Conservation (phyloP, 805 yeast species). For the Cyberlindnera veronae region DNA sequence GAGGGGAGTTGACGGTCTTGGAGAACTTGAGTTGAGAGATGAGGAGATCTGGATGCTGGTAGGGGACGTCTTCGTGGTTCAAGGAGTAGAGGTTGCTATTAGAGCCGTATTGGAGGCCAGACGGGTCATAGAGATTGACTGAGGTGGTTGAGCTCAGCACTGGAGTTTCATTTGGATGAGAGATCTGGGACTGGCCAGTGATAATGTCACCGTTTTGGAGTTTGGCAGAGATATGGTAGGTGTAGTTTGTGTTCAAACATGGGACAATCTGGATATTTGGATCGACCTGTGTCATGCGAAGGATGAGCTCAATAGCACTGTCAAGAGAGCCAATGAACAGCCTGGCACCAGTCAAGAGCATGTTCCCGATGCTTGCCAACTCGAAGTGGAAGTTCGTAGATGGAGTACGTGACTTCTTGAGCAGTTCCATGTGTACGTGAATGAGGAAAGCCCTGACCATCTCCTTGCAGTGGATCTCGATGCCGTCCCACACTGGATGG, state of each 20-base stretch:
- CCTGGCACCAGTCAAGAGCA: constrained; percentile 78
- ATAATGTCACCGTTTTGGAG: constrained; percentile 67
- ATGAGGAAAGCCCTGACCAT: constrained; percentile 73
- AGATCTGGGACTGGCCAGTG: constrained; percentile 90
- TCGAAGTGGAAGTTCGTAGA: constrained; percentile 65
- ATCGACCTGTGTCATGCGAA: constrained; percentile 61
- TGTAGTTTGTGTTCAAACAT: constrained; percentile 78
- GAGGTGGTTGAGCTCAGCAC: constrained; percentile 17
- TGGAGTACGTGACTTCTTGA: constrained; percentile 58
- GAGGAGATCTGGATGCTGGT: constrained; percentile 74
- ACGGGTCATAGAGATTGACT: constrained; percentile 15
- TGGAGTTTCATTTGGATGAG: constrained; percentile 61
- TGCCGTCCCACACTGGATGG: constrained; percentile 61
- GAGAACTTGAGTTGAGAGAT: constrained; percentile 72
- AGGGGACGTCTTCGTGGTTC: constrained; percentile 53
- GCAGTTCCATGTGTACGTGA: constrained; percentile 72
- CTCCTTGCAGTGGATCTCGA: constrained; percentile 59
- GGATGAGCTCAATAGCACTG: constrained; percentile 72
- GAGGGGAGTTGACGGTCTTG: constrained; percentile 54
- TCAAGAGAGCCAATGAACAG: constrained; percentile 81
- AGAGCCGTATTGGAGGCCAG: constrained; percentile 2
- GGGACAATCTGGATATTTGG: constrained; percentile 60
- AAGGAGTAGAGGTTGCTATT: constrained; percentile 1
- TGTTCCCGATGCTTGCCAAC: constrained; percentile 80
- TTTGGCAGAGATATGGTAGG: constrained; percentile 80